Conservation (phyloP, 805 yeast genomes). For the Kodamaea nitidulidarum region DNA sequence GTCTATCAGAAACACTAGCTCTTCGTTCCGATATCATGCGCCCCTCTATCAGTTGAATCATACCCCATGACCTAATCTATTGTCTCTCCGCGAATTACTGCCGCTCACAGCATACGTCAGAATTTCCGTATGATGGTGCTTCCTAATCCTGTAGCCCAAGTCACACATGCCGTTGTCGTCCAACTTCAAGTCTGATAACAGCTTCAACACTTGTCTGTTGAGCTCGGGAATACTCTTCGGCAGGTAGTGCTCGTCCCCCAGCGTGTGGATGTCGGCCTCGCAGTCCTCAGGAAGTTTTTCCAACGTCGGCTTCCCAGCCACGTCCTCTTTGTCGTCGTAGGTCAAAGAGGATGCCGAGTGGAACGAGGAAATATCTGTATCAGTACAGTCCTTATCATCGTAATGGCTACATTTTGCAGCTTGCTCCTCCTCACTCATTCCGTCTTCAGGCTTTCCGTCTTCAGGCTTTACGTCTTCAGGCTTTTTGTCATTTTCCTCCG, state of each 20-base stretch:
- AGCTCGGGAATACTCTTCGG: conserved; percentile 9
- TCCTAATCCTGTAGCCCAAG: conserved; percentile 39
- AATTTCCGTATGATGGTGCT: conserved; percentile 40
- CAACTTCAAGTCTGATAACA: conserved; percentile 16
- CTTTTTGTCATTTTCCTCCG: neutral
- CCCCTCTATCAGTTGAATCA: too few relatives aligned
- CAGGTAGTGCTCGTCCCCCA: conserved; percentile 1
- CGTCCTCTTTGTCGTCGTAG: conserved; percentile 2
- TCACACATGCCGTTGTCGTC: conserved; percentile 34
- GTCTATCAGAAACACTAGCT: too few relatives aligned
- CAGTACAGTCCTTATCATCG: too few relatives aligned
- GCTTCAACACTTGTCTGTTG: conserved; percentile 7
- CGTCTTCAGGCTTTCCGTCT: neutral
- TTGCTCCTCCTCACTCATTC: neutral
- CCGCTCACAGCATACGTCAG: conserved; percentile 26
- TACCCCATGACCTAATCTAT: too few relatives aligned
- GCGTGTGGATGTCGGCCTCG: conserved; percentile 5
- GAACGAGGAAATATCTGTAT: neutral
- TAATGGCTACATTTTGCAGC: too few relatives aligned
- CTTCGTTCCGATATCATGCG: too few relatives aligned
- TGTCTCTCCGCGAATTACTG: conserved; percentile 15
- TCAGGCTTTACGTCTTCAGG: neutral
- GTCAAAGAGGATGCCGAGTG: conserved; percentile 2
- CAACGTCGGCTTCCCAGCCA: neutral
- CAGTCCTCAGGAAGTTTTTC: conserved; percentile 8